Base-by-base conservation (phyloP, 129 eudicot genomes). In the Artemisia argyi region DNA sequence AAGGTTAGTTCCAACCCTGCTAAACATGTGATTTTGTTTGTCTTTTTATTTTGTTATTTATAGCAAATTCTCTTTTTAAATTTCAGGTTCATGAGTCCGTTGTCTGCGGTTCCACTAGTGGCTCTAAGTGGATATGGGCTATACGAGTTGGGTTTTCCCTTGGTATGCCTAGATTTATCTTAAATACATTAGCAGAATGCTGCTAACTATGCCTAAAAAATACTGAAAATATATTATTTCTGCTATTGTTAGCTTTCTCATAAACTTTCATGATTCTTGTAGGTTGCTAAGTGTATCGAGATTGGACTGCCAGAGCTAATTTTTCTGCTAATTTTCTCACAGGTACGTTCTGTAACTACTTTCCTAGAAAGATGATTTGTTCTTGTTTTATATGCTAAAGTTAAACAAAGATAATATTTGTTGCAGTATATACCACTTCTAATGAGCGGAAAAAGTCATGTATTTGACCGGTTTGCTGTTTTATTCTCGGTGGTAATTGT, bases 251-350 rank as follows among this genome's bases (percentile, higher is more conserved):
- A 17, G 74, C 68, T 58, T 26, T 18, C 9, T 39, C 2, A 58
- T 44, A 58, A 8, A 60, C 19, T 49, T 70, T 64, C 49, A 52
- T 47, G 35, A 5, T 42, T 80, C 19, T 81, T 52, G 18, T 78
- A 94, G 99, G 85, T 86, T 66, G 82, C 97, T n/a, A 88, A 90
- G 75, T 94, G 99, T 61, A 85, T 90, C 50, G 99, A 94, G 86
- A 86, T 94, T 59, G 97, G 99, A 66, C 85, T 94, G 51, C 99
- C 99, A 19, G 89, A 90, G 70, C 86, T 94, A 26, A 68, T 94
- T 70, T 63, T 90, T 55, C 82, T 94, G 28, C 82, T 94, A 18
- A 86, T 94, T 53, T 90, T 94, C 71, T 94, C 99, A 61, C 99
- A 94, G 99, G 99, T 90, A 64, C 3, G 50, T 30, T 59, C 62